These are phyloP conservation scores for Trichoderma lentiforme DNA, from an alignment of 2,329 filamentous ascomycete species.

Conservation along the genomic window DNA sequence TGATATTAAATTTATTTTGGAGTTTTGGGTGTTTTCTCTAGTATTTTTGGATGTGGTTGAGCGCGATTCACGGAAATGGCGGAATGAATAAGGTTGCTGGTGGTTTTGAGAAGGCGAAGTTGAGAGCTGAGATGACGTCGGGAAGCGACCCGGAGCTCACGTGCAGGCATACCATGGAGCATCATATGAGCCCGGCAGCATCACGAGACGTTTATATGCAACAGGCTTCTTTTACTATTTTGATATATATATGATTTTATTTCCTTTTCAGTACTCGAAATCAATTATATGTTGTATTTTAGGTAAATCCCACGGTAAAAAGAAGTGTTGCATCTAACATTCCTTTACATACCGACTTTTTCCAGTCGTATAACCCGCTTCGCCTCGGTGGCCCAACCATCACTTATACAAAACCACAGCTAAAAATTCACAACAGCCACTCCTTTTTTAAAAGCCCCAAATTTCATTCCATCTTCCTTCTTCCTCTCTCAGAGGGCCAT, in stretches of 20 bases:
- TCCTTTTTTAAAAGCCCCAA: slow-evolving; percentile 46
- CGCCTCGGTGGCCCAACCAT: not conserved
- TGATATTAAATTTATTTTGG: not conserved
- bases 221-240: not conserved
- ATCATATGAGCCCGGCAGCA: not conserved
- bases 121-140: slow-evolving; percentile 4
- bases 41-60: too few relatives aligned
- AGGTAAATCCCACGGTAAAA: not conserved
- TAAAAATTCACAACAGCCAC: not conserved
- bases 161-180: not conserved
- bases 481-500: slow-evolving; percentile 57
- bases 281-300: not conserved
- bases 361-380: not conserved
- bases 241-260: not conserved
- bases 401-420: not conserved
- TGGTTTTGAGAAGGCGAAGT: not conserved
- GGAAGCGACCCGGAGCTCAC: not conserved
- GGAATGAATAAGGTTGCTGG: not conserved
- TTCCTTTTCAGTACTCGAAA: not conserved
- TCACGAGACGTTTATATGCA: not conserved
- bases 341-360: not conserved
- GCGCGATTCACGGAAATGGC: not conserved
- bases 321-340: not conserved
- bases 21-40: not conserved
- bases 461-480: slow-evolving; percentile 61